These are phyloP conservation scores for Thielaviopsis ethacetica DNA, from an alignment of 2,329 filamentous ascomycete genomes.

Conservation along the genomic window DNA sequence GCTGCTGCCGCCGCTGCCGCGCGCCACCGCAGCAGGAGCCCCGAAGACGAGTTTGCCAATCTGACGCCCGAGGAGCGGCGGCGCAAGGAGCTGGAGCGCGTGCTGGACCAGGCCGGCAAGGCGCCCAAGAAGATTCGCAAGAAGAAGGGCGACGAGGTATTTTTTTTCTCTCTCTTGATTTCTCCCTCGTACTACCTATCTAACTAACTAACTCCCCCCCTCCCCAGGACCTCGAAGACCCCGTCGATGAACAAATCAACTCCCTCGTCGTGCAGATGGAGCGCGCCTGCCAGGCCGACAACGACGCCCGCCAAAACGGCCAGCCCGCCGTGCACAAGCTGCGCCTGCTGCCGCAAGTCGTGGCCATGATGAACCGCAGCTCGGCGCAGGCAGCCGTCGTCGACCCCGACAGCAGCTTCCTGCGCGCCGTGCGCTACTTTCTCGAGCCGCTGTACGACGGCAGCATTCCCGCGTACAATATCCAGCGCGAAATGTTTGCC, in stretches of 20 bases:
- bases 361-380: conserved; percentile 75
- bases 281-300: conserved; percentile 72
- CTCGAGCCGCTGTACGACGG: conserved; percentile 90
- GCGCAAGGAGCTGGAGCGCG: conserved; percentile 66
- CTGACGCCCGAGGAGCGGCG: conserved; percentile 74
- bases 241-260: conserved; percentile 79
- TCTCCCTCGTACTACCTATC: not conserved
- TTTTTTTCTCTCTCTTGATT: not conserved
- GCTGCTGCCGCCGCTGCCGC: conserved; percentile 28
- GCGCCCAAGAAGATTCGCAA: conserved; percentile 56
- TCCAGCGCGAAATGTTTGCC: conserved; percentile 84
- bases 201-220: not conserved
- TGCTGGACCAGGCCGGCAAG: conserved; percentile 79
- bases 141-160: conserved; percentile 34
- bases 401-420: conserved; percentile 86
- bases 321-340: conserved; percentile 84
- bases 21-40: conserved; percentile 26
- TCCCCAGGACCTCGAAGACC: conserved; percentile 65
- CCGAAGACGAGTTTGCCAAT: conserved; percentile 56
- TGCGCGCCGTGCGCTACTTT: conserved; percentile 93
- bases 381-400: conserved; percentile 71
- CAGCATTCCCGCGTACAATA: conserved; percentile 87
- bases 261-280: conserved; percentile 83
- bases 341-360: conserved; percentile 81
- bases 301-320: conserved; percentile 59